These are phyloP conservation scores for Neolentinus lepideus DNA, from an alignment of 1,284 basidiomycete genomes.

Conservation along the genomic window DNA sequence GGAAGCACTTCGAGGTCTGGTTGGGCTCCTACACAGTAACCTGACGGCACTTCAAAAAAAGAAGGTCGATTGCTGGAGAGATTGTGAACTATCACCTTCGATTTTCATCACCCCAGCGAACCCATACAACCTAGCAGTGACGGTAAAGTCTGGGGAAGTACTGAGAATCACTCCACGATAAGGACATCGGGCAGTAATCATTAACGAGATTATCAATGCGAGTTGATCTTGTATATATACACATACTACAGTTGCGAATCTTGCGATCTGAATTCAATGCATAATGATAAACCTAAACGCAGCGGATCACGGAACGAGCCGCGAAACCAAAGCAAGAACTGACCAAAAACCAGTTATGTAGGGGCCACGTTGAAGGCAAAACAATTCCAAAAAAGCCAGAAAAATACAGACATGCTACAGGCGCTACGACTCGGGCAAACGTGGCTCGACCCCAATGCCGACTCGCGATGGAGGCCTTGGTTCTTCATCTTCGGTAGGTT, in stretches of 20 bases:
- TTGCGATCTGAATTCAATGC: neutral
- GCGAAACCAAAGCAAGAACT: neutral
- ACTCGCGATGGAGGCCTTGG: too few relatives aligned
- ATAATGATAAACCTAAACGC: slow-evolving; percentile 1
- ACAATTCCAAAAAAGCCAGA: neutral
- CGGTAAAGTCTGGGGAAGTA: too few relatives aligned
- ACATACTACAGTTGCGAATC: neutral
- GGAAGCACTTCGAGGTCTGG: too few relatives aligned
- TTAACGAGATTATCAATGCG: neutral
- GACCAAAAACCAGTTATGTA: neutral
- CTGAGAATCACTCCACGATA: neutral
- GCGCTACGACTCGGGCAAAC: neutral
- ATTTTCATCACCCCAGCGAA: too few relatives aligned
- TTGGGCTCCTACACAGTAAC: too few relatives aligned
- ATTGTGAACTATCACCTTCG: too few relatives aligned
- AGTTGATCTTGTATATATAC: neutral
- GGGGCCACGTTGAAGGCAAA: neutral
- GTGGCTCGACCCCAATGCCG: neutral
- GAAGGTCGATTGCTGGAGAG: too few relatives aligned
- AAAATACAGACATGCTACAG: neutral
- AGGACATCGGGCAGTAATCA: neutral
- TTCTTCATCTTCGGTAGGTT: too few relatives aligned
- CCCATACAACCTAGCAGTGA: too few relatives aligned
- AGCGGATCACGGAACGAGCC: neutral
- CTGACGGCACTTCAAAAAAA: too few relatives aligned